These are phyloP conservation scores for Rhodotorula sp. DNA, from an alignment of 1,284 basidiomycete genomes.

Conservation along the genomic window DNA sequence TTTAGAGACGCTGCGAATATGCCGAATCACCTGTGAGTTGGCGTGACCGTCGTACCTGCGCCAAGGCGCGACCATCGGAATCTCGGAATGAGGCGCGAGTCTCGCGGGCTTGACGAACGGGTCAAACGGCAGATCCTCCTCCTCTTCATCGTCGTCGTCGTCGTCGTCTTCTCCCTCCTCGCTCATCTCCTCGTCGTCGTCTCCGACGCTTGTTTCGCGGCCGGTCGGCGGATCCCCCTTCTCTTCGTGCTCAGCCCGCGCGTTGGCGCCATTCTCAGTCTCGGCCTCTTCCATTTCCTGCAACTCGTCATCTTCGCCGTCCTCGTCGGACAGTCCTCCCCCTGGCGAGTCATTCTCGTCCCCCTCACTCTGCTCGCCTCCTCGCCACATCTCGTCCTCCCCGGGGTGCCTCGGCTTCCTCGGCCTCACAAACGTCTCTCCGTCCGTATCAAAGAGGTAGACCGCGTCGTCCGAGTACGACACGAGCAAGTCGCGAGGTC, in stretches of 20 bases:
- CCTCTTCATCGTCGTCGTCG: slow-evolving; percentile 27
- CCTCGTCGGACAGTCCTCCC: not conserved
- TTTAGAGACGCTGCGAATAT: not conserved
- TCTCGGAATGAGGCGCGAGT: slow-evolving; percentile 42
- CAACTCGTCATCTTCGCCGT: not conserved
- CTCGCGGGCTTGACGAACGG: not conserved
- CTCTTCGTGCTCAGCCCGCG: slow-evolving; percentile 12
- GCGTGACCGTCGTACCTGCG: slow-evolving; percentile 67
- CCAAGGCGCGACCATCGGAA: slow-evolving; percentile 69
- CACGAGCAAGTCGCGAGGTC: slow-evolving; percentile 45
- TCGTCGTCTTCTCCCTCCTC: slow-evolving; percentile 19
- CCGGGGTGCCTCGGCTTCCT: not conserved
- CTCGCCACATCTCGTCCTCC: not conserved
- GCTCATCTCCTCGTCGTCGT: slow-evolving; percentile 7
- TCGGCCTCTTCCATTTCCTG: not conserved
- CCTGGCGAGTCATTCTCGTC: not conserved
- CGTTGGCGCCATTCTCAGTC: not conserved
- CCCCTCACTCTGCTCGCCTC: not conserved
- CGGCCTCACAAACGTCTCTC: slow-evolving; percentile 30
- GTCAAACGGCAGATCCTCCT: not conserved
- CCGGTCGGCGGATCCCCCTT: not conserved
- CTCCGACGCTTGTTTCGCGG: not conserved
- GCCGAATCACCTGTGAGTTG: slow-evolving; percentile 56
- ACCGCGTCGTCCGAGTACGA: slow-evolving; percentile 45
- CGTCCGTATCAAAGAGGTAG: slow-evolving; percentile 47